Percentiles rank a stretch among this genome's conserved stretches.
Evolutionary conservation across 768 basidiomycete genomes (phyloP).

Genomic region (Podaxis pistillaris): DNA sequence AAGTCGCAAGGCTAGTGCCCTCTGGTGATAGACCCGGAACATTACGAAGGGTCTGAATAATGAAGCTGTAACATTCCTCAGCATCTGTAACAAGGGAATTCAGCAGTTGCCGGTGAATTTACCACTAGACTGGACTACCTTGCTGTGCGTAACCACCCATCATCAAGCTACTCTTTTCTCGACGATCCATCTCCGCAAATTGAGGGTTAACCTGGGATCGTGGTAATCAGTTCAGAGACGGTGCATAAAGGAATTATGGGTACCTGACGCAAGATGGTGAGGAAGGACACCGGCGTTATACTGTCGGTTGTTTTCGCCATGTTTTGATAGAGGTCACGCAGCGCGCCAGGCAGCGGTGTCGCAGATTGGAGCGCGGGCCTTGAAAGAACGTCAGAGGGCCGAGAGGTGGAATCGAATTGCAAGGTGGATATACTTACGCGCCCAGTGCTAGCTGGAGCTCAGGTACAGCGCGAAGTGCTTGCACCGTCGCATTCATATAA

Average conservation of each 20-base stretch:
- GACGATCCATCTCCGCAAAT: slow-evolving; percentile 73
- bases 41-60: slow-evolving; percentile 71
- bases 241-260: not conserved
- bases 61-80: slow-evolving; percentile 84
- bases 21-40: slow-evolving; percentile 47
- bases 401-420: not conserved
- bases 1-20: slow-evolving; percentile 31
- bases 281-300: slow-evolving; percentile 68
- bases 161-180: slow-evolving; percentile 30
- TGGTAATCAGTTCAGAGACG: not conserved
- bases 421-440: slow-evolving; percentile 36
- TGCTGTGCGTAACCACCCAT: slow-evolving; percentile 78
- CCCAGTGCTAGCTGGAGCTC: slow-evolving; percentile 77
- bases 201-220: slow-evolving; percentile 69
- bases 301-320: slow-evolving; percentile 79
- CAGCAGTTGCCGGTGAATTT: not conserved
- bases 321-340: slow-evolving; percentile 67
- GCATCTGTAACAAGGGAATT: slow-evolving; percentile 52
- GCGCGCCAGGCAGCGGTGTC: slow-evolving; percentile 42
- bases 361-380: slow-evolving; percentile 39
- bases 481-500: slow-evolving; percentile 96
- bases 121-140: slow-evolving; percentile 37
- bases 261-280: slow-evolving; percentile 65
- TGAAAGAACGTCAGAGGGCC: not conserved
- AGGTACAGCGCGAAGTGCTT: slow-evolving; percentile 90